A percentile compares a stretch with the other conserved stretches of the same genome.
phyloP scores from a whole-genome alignment of 2,329 filamentous ascomycete genomes.

The Thelonectria olida region DNA sequence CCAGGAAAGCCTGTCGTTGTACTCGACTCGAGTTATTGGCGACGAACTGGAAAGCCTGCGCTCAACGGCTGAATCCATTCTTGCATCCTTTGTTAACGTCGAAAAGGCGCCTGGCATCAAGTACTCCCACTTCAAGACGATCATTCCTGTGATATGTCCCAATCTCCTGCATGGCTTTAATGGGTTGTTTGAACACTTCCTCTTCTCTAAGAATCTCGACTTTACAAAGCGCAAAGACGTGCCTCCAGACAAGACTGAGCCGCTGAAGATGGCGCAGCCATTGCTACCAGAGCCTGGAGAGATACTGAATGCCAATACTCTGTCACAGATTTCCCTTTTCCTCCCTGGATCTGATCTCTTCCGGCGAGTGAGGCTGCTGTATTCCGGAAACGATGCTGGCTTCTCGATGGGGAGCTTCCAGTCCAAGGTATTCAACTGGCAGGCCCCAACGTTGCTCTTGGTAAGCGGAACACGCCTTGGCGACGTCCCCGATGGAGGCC shows the following conservation, averaged over 20 bases:
- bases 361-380: slow-evolving; percentile 71
- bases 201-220: slow-evolving; percentile 78
- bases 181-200: slow-evolving; percentile 77
- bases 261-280: slow-evolving; percentile 52
- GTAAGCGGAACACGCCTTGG: slow-evolving; percentile 71
- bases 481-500: slow-evolving; percentile 57
- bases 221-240: slow-evolving; percentile 62
- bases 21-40: slow-evolving; percentile 65
- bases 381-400: slow-evolving; percentile 75
- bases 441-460: slow-evolving; percentile 76
- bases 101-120: slow-evolving; percentile 71
- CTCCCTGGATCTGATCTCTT: slow-evolving; percentile 73
- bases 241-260: slow-evolving; percentile 23
- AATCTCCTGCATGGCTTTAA: slow-evolving; percentile 74
- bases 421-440: slow-evolving; percentile 80
- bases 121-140: slow-evolving; percentile 67
- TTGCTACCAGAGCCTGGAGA: slow-evolving; percentile 62
- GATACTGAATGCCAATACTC: slow-evolving; percentile 70
- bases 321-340: slow-evolving; percentile 79
- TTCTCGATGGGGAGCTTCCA: slow-evolving; percentile 84
- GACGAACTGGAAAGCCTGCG: slow-evolving; percentile 67
- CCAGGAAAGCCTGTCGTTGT: slow-evolving; percentile 71
- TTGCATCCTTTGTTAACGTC: slow-evolving; percentile 72
- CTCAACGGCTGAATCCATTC: slow-evolving; percentile 69
- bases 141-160: slow-evolving; percentile 69